Evolutionary conservation across 352 stramenopile species (phyloP).

Genomic region (Phytophthora ohioensis): DNA sequence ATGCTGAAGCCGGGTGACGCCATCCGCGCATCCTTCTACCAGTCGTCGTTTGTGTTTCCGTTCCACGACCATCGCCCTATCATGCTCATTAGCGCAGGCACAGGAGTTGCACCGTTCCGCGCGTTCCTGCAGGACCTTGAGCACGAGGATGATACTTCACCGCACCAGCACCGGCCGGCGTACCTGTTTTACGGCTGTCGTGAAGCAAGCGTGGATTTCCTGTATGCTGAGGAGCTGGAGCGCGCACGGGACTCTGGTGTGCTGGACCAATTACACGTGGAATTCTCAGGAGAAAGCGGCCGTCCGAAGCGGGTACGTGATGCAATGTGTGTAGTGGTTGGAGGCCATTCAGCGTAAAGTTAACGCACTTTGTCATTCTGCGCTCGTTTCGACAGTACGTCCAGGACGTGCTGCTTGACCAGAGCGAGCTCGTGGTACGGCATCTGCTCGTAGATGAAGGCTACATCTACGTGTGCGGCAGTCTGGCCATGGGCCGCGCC

Average conservation of each 20-base stretch:
- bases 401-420: constrained; percentile 67
- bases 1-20: constrained; percentile 53
- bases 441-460: constrained; percentile 67
- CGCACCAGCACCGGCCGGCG: constrained; percentile 45
- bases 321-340: constrained; percentile 1
- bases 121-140: constrained; percentile 81
- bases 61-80: constrained; percentile 64
- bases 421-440: constrained; percentile 60
- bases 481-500: constrained; percentile 76
- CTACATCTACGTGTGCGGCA: constrained; percentile 85
- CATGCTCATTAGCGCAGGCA: constrained; percentile 82
- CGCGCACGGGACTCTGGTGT: constrained; percentile 47
- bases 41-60: constrained; percentile 83
- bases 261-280: constrained; percentile 64
- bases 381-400: constrained; percentile 62
- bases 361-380: constrained; percentile 6
- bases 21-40: constrained; percentile 73
- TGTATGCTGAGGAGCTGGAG: constrained; percentile 77
- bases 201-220: constrained; percentile 61
- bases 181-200: constrained; percentile 87
- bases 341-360: not conserved
- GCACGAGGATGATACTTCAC: constrained; percentile 50
- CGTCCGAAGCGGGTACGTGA: constrained; percentile 57
- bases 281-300: constrained; percentile 56
- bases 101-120: constrained; percentile 85